Evolutionary conservation across 2,329 filamentous ascomycete species (phyloP), one percentile per base, ranked within the genome.

Genomic region (Byssothecium circinans): DNA sequence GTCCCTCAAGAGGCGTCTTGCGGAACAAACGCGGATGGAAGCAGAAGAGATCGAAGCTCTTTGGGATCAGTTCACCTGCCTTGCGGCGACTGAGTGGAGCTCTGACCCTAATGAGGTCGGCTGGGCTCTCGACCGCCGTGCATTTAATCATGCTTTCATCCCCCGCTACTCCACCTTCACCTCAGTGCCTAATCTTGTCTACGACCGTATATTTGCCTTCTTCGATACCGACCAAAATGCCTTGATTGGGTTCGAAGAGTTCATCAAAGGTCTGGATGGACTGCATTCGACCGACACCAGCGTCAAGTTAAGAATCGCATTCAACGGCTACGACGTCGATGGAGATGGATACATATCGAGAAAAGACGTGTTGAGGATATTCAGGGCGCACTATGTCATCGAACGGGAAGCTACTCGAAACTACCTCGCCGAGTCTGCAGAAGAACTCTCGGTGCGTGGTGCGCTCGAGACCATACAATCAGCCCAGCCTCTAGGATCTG

Each of bases 11-110:
- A 81, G 84, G 43, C 85, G 84, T 49, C 78, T 85, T 11, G 65
- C 69, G 10, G 54, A 64, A 2, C 64, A 74, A 20, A 72, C 72
- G 14, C 69, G 66, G 8, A 95, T 70, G 60, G 91, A 96, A 64
- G 82, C 87, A 22, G 87, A 90, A 1, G 90, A 95, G 69, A 77
- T 99, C 5, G 92, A 97, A 72, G 92, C 91, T 6, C 83, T 95
- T 34, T 97, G 91, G 86, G 92, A 97, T 64, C 92, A 97, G 65
- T 99, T 95, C 81, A 91, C 89, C 4, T 96, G 91, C 68, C 86
- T 96, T 72, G 92, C 92, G 34, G 92, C 88, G 57, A 86, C 86
- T 5, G 86, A 92, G 65, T 96, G 88, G 87, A 76, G 83, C 27
- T 82, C 87, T 15, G 92, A 97, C 65, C 88, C 90, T 0, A 85